Evolutionary conservation across 345 rosid species (phyloP).

Genomic region (Kernera saxatilis): DNA sequence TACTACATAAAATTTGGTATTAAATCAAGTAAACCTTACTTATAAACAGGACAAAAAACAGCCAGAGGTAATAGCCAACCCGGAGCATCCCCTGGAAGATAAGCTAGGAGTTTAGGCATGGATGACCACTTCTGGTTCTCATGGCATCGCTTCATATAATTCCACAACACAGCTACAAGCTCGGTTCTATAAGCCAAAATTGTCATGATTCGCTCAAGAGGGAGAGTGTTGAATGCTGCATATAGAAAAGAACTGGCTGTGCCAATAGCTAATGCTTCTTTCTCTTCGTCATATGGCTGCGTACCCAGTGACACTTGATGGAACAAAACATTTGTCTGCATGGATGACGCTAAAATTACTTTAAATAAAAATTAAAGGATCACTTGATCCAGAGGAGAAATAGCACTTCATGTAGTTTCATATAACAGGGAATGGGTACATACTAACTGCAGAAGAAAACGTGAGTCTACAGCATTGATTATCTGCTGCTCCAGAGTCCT

Average conservation of each 20-base stretch:
- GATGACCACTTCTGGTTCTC: slow-evolving; percentile 77
- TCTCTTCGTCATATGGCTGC: slow-evolving; percentile 44
- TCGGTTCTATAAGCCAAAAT: slow-evolving; percentile 92
- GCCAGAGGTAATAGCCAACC: slow-evolving; percentile 93
- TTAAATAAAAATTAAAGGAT: neutral
- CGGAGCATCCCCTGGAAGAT: slow-evolving; percentile 76
- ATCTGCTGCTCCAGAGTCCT: slow-evolving; percentile 64
- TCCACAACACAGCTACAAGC: slow-evolving; percentile 89
- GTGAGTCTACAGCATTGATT: slow-evolving; percentile 66
- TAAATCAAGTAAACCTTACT: slow-evolving; percentile 51
- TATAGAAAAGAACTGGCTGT: slow-evolving; percentile 94
- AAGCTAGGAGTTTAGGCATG: slow-evolving; percentile 49
- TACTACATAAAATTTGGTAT: neutral
- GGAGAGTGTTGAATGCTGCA: slow-evolving; percentile 68
- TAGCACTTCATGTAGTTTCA: neutral
- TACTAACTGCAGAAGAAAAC: slow-evolving; percentile 94
- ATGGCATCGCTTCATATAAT: slow-evolving; percentile 84
- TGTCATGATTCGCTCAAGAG: slow-evolving; percentile 81
- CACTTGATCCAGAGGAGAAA: slow-evolving; percentile 10
- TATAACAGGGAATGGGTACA: slow-evolving; percentile 23
- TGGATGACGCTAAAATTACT: slow-evolving; percentile 26
- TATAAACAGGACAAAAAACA: slow-evolving; percentile 96
- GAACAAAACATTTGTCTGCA: slow-evolving; percentile 79
- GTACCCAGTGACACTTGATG: slow-evolving; percentile 36
- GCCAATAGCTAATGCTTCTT: slow-evolving; percentile 72